Evolutionary conservation across 495 filamentous ascomycete genomes (phyloP), one percentile per base, ranked within the genome.

Genomic region (Copromyces sp.): DNA sequence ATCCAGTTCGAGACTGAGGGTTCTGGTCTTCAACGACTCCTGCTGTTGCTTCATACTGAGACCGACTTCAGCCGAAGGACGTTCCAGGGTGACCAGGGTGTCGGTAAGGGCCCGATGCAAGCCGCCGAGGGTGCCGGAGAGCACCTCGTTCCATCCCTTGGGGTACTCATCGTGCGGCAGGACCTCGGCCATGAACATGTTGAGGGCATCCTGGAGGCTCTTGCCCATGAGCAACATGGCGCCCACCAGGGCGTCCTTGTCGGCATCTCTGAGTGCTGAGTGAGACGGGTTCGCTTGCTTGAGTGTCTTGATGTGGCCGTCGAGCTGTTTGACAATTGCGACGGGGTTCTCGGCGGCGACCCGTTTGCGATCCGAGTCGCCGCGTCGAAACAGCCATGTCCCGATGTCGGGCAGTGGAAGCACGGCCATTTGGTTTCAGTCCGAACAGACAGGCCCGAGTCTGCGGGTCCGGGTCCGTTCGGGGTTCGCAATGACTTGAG

Each of bases 241-340:
- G 29, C 78, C 79, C 35, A 80, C 75, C 17, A 80, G 72, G 9
- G 71, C 68, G 65, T 80, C 79, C 65, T 78, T 79, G 65, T 79
- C 79, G 37, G 72, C 72, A 39, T 76, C 74, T 9, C 45, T 68
- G 14, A 80, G 71, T 20, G 78, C 77, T 39, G 68, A 72, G 17
- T 77, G 71, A 24, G 71, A 72, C 39, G 72, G 39, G 72, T 72
- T 74, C 12, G 72, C 73, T 29, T 76, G 73, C 9, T 68, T 68
- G 17, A 79, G 71, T 20, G 78, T 74, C 42, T 65, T 72, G 17
- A 77, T 70, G 14, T 71, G 73, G 35, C 73, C 32, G 73, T 73
- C 75, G 20, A 80, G 79, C 73, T 71, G 69, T 71, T 78, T 73
- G 9, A 80, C 68, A 68, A 74, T 71, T 8, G 75, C 61, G 45